These are phyloP conservation scores for Fraxinus anomala DNA, from an alignment of 257 asterid species.

Conservation along the genomic window DNA sequence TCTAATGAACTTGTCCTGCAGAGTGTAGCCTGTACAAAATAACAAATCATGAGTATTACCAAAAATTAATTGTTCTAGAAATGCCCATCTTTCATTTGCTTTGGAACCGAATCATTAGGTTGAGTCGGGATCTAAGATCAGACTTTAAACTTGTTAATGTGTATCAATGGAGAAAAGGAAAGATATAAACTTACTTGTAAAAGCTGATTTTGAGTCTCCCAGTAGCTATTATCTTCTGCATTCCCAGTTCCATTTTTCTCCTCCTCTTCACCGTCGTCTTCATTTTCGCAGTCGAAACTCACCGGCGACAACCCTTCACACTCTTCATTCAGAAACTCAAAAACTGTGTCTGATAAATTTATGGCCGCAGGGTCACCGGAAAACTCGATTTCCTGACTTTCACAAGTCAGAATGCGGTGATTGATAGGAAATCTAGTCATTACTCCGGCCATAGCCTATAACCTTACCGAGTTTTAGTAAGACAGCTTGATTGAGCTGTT, in stretches of 20 bases:
- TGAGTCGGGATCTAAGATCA: too few species aligned
- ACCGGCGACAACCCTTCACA: constrained; percentile 31
- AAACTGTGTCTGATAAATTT: constrained; percentile 39
- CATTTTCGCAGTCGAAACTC: constrained; percentile 6
- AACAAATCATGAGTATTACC: background rate
- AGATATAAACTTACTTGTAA: constrained; percentile 34
- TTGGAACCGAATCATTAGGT: too few species aligned
- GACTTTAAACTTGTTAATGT: too few species aligned
- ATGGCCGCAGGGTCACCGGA: constrained; percentile 27
- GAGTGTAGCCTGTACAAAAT: constrained; percentile 49
- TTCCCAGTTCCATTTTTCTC: background rate
- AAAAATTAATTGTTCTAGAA: background rate
- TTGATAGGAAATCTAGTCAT: constrained; percentile 32
- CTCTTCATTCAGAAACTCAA: constrained; percentile 40
- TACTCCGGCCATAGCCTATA: constrained; percentile 18
- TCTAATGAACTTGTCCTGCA: constrained; percentile 75
- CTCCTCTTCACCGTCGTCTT: constrained; percentile 27
- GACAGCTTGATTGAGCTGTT: background rate
- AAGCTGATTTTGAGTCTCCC: constrained; percentile 41
- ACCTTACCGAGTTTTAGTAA: background rate
- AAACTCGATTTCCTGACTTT: constrained; percentile 25
- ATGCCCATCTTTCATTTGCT: too few species aligned
- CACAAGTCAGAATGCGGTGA: constrained; percentile 41
- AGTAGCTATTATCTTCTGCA: constrained; percentile 28
- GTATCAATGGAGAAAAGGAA: too few species aligned